phyloP scores from a whole-genome alignment of 345 rosid genomes.

The Dipteronia sinensis region DNA sequence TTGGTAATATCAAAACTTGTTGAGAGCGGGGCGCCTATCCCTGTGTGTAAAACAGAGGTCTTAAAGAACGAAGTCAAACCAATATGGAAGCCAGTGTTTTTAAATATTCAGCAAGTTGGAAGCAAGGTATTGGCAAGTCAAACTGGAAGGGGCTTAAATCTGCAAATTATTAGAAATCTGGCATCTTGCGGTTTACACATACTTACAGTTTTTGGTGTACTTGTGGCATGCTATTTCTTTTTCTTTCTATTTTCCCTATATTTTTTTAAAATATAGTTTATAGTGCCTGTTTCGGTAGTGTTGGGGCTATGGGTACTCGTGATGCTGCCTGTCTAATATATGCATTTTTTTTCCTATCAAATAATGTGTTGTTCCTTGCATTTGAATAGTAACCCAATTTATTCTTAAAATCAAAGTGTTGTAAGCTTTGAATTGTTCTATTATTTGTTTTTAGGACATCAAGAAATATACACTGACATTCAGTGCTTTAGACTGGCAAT shows the following conservation, averaged over 20 bases:
- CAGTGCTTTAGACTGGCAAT: not conserved
- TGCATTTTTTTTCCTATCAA: not conserved
- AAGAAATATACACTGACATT: not conserved
- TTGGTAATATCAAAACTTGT: constrained; percentile 78
- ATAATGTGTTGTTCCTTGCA: not conserved
- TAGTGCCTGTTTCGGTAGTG: not conserved
- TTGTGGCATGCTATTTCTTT: not conserved
- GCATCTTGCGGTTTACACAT: not conserved
- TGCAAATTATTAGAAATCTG: constrained; percentile 5
- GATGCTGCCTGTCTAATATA: not conserved
- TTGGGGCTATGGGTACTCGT: not conserved
- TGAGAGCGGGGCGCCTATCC: constrained; percentile 61
- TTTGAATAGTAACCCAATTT: not conserved
- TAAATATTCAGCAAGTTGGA: constrained; percentile 86
- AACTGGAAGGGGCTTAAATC: not conserved
- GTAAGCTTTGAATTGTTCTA: not conserved
- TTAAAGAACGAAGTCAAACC: constrained; percentile 73
- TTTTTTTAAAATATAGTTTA: not conserved
- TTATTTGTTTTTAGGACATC: not conserved
- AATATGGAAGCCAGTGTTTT: constrained; percentile 71
- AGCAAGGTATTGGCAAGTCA: constrained; percentile 61
- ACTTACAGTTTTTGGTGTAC: not conserved
- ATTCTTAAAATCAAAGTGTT: not conserved
- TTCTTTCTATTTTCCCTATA: not conserved
- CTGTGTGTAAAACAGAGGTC: constrained; percentile 90